Evolutionary conservation across 208 protist species (phyloP).

Genomic region (Acanthamoeba lenticulata): DNA sequence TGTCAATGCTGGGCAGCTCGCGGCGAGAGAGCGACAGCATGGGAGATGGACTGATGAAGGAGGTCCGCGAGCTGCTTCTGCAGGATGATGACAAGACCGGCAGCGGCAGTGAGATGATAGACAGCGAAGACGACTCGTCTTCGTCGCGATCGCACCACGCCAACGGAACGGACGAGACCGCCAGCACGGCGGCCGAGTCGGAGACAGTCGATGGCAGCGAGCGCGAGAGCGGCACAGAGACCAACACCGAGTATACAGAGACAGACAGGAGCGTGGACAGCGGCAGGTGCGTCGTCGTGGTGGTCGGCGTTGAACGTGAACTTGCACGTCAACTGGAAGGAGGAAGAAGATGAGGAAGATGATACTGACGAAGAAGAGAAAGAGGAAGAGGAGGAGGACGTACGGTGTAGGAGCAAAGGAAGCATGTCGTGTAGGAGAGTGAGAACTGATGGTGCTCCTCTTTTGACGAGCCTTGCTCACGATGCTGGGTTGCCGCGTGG

Average conservation of each 20-base stretch:
- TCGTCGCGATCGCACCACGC: neutral
- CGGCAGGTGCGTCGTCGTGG: neutral
- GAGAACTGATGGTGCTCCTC: neutral
- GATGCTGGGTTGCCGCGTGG: neutral
- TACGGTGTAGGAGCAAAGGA: constrained; percentile 6
- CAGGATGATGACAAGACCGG: neutral
- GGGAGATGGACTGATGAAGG: neutral
- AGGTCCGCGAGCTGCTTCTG: neutral
- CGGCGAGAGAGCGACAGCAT: neutral
- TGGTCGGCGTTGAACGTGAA: constrained; percentile 9
- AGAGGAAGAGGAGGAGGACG: neutral
- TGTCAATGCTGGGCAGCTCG: neutral
- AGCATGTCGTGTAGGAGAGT: neutral
- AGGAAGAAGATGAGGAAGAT: neutral
- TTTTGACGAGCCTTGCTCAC: too few relatives aligned
- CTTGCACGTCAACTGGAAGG: neutral
- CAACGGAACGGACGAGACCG: neutral
- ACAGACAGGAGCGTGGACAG: neutral
- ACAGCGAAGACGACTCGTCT: neutral
- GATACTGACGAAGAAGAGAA: neutral
- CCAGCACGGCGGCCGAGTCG: neutral
- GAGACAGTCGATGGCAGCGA: neutral
- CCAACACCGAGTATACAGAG: neutral
- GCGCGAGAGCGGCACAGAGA: constrained; percentile 9
- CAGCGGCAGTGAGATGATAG: constrained; percentile 20